Percentiles rank a stretch among this genome's conserved stretches.
phyloP scores from a whole-genome alignment of 1,284 basidiomycete genomes.

The Peniophora sp. region DNA sequence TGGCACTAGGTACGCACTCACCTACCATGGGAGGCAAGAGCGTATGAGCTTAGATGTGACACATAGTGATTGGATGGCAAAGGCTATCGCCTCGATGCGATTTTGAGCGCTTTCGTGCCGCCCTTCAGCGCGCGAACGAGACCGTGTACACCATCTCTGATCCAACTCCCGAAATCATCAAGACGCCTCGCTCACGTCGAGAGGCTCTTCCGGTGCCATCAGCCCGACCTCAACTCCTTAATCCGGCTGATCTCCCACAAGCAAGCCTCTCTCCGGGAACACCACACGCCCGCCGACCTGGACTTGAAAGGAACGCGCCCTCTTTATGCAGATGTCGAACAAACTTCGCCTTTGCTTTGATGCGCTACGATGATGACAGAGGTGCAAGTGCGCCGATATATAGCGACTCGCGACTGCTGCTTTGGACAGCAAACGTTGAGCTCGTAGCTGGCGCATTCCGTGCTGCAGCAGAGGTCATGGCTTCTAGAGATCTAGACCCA shows the following conservation, averaged over 20 bases:
- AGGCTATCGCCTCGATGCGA: neutral
- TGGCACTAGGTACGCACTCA: neutral
- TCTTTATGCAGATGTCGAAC: neutral
- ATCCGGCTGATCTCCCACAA: too few relatives aligned
- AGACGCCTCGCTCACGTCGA: neutral
- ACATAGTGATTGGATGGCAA: neutral
- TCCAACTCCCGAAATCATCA: neutral
- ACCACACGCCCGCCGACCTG: too few relatives aligned
- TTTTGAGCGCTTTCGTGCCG: neutral
- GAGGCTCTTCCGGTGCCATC: too few relatives aligned
- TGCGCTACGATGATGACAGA: neutral
- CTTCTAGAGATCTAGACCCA: too few relatives aligned
- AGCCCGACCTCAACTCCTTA: too few relatives aligned
- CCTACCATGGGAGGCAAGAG: too few relatives aligned
- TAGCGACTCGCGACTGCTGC: neutral
- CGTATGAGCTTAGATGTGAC: neutral
- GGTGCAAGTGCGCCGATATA: neutral
- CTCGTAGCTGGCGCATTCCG: neutral
- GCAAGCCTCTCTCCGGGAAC: too few relatives aligned
- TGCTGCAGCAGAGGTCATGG: neutral
- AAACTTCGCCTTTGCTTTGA: neutral
- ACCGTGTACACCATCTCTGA: neutral
- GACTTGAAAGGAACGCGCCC: too few relatives aligned
- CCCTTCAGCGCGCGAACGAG: neutral
- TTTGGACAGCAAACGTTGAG: neutral